phyloP scores from a whole-genome alignment of 2,329 filamentous ascomycete species.

The Microdochium nivale region DNA sequence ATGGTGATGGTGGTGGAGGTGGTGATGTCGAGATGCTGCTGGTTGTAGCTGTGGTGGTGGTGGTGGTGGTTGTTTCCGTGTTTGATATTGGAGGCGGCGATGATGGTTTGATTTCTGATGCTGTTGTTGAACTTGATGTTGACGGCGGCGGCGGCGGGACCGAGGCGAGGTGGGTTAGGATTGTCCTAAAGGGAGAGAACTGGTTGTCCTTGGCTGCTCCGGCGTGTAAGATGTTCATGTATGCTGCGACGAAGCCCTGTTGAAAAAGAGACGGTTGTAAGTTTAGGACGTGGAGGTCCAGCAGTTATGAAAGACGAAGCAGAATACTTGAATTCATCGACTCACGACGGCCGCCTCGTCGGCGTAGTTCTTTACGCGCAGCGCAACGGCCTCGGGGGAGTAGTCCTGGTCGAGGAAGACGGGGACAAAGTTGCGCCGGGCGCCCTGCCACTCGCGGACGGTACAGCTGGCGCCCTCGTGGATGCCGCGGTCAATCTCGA shows the following conservation, averaged over 20 bases:
- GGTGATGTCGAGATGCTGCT: neutral
- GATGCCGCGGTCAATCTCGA: slow-evolving; percentile 42
- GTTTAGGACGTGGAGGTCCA: too few relatives aligned
- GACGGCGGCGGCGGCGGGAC: slow-evolving; percentile 13
- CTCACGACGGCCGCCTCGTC: slow-evolving; percentile 33
- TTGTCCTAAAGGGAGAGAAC: slow-evolving; percentile 44
- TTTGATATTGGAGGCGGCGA: too few relatives aligned
- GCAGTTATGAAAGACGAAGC: too few relatives aligned
- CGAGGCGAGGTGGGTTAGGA: slow-evolving; percentile 46
- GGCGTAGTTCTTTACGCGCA: slow-evolving; percentile 53
- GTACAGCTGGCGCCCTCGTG: slow-evolving; percentile 19
- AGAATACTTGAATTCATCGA: too few relatives aligned
- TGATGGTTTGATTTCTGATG: neutral
- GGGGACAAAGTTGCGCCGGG: slow-evolving; percentile 50
- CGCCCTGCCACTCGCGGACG: slow-evolving; percentile 37
- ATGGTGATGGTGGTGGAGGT: neutral
- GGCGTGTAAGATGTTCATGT: slow-evolving; percentile 48
- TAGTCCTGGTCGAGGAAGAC: slow-evolving; percentile 57
- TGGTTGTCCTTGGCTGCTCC: slow-evolving; percentile 34
- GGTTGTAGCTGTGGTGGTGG: neutral
- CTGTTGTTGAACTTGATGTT: neutral
- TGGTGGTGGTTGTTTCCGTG: neutral
- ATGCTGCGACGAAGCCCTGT: slow-evolving; percentile 55
- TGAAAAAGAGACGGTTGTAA: slow-evolving; percentile 1
- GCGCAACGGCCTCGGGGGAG: slow-evolving; percentile 51